A percentile compares a stretch with the other conserved stretches of the same genome.
phyloP scores from a whole-genome alignment of 257 asterid genomes.

The Coffea eugenioides region DNA sequence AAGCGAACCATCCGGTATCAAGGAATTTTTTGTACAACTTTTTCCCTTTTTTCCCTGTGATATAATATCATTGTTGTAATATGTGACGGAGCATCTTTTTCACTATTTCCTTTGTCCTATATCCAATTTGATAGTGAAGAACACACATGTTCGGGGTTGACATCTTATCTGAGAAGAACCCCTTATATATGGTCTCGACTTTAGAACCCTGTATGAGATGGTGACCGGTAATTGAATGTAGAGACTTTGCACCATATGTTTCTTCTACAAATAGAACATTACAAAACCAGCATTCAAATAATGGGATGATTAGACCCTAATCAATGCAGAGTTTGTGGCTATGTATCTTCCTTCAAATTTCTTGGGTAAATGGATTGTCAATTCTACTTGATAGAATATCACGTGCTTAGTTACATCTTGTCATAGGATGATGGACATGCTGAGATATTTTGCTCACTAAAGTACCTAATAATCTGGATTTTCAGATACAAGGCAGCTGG shows the following conservation, averaged over 20 bases:
- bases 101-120: neutral
- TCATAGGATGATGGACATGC: neutral
- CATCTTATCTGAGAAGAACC: neutral
- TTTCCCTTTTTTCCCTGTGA: neutral
- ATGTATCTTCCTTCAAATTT: neutral
- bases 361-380: neutral
- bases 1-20: conserved; percentile 75
- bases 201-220: neutral
- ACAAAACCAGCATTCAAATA: neutral
- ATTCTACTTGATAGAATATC: neutral
- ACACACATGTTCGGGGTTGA: neutral
- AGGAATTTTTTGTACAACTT: neutral
- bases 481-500: conserved; percentile 95
- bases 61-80: neutral
- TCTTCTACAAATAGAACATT: neutral
- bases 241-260: neutral
- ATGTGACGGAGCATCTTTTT: neutral
- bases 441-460: neutral
- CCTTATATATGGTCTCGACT: neutral
- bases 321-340: neutral
- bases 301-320: neutral
- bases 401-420: neutral
- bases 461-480: neutral
- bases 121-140: neutral
- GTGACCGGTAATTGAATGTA: neutral